Percentiles rank a stretch among this genome's conserved stretches.
Evolutionary conservation across 2,329 filamentous ascomycete species (phyloP).

Genomic region (Neopestalotiopsis rosae): DNA sequence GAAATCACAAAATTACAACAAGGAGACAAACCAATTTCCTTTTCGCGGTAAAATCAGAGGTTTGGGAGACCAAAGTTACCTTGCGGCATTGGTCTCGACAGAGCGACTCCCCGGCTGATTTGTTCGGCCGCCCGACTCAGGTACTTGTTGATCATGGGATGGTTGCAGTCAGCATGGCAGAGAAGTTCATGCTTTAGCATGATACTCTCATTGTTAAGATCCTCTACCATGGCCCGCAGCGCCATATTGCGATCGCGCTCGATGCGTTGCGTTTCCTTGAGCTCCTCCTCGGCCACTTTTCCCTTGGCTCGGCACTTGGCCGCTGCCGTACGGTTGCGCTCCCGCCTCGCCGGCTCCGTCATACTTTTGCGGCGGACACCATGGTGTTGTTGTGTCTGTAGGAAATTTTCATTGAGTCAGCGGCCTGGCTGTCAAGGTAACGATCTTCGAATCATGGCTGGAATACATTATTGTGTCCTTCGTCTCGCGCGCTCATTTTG

Average conservation of each 20-base stretch:
- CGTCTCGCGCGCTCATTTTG: background rate
- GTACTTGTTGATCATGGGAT: constrained; percentile 8
- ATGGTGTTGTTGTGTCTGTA: background rate
- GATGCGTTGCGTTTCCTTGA: constrained; percentile 3
- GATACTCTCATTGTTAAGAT: constrained; percentile 5
- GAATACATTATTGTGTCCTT: background rate
- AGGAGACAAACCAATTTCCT: too few species aligned
- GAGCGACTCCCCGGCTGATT: background rate
- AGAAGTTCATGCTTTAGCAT: constrained; percentile 7
- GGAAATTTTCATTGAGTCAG: background rate
- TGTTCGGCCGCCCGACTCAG: background rate
- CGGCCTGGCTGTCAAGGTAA: background rate
- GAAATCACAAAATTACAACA: too few species aligned
- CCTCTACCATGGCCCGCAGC: background rate
- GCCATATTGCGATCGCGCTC: background rate
- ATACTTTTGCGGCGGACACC: background rate
- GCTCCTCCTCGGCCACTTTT: constrained; percentile 14
- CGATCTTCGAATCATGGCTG: background rate
- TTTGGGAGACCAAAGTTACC: background rate
- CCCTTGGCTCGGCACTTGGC: constrained; percentile 16
- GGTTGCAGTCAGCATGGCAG: constrained; percentile 5
- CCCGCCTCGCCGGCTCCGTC: background rate
- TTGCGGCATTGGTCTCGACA: background rate
- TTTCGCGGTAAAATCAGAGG: too few species aligned
- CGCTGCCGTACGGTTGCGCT: constrained; percentile 13